Evolutionary conservation across 2,329 filamentous ascomycete species (phyloP).

Genomic region (Diaporthe amygdali): DNA sequence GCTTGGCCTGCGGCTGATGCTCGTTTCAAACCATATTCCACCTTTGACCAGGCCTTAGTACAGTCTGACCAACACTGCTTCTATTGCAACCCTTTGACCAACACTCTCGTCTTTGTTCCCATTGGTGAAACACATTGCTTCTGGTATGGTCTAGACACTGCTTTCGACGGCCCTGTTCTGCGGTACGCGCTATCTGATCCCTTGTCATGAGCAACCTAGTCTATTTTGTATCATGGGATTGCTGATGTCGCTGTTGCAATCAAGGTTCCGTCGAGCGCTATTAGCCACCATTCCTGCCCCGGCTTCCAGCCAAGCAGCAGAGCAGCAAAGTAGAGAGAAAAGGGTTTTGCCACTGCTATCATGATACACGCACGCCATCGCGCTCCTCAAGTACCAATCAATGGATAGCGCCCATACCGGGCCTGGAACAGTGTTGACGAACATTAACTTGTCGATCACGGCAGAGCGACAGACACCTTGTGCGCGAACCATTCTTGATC

Average conservation of each 20-base stretch:
- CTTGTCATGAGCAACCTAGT: background rate
- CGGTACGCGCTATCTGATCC: background rate
- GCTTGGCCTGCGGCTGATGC: background rate
- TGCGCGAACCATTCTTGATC: too few relatives aligned
- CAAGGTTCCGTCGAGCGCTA: too few relatives aligned
- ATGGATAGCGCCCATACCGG: too few relatives aligned
- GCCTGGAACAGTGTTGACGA: too few relatives aligned
- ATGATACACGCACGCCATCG: too few relatives aligned
- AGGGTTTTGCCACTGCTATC: background rate
- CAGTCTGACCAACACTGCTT: background rate
- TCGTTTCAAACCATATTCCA: background rate
- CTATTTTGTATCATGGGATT: background rate
- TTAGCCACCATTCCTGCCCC: background rate
- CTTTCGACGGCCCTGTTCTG: background rate
- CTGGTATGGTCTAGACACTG: background rate
- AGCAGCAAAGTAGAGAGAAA: background rate
- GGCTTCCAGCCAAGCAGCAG: too few relatives aligned
- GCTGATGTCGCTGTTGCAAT: background rate
- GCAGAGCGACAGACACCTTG: too few relatives aligned
- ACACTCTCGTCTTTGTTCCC: background rate
- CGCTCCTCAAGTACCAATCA: background rate
- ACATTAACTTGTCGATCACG: too few relatives aligned
- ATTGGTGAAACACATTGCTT: background rate
- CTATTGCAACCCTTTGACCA: background rate
- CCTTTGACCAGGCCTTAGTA: too few relatives aligned